Percentiles rank a stretch among this genome's conserved stretches.
phyloP scores from a whole-genome alignment of 805 yeast species.

The Gaillardinia entomophila region DNA sequence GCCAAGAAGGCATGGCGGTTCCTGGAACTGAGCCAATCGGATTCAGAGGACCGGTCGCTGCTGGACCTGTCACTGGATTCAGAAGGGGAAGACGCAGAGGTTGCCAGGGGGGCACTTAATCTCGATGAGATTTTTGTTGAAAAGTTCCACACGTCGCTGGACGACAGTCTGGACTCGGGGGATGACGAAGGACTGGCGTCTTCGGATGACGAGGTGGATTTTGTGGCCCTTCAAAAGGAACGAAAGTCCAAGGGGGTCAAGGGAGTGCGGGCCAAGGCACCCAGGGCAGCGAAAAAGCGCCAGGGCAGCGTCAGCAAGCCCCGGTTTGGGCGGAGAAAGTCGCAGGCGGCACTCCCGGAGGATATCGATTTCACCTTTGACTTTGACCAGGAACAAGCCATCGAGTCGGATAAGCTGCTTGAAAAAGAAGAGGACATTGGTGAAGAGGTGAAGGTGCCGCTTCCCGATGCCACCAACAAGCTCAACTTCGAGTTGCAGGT shows the following conservation, averaged over 20 bases:
- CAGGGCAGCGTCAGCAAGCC: slow-evolving; percentile 7
- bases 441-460: slow-evolving; percentile 35
- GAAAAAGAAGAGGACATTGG: slow-evolving; percentile 50
- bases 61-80: too few relatives aligned
- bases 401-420: slow-evolving; percentile 7
- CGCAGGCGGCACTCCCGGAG: slow-evolving; percentile 36
- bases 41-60: too few relatives aligned
- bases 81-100: slow-evolving; percentile 13
- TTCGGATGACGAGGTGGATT: slow-evolving; percentile 54
- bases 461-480: slow-evolving; percentile 2
- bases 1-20: too few relatives aligned
- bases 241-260: slow-evolving; percentile 53
- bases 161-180: slow-evolving; percentile 5
- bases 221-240: slow-evolving; percentile 65
- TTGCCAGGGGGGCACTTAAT: slow-evolving; percentile 6
- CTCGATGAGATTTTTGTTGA: slow-evolving; percentile 4
- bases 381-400: slow-evolving; percentile 23
- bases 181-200: slow-evolving; percentile 31
- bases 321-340: slow-evolving; percentile 30
- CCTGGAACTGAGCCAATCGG: too few relatives aligned
- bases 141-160: too few relatives aligned
- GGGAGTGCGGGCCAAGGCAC: slow-evolving; percentile 28
- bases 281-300: slow-evolving; percentile 3
- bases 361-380: slow-evolving; percentile 38
- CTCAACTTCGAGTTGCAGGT: slow-evolving; percentile 33